A percentile compares a stretch with the other conserved stretches of the same genome.
phyloP scores from a whole-genome alignment of 257 asterid genomes.

The Solanum paucissectum region DNA sequence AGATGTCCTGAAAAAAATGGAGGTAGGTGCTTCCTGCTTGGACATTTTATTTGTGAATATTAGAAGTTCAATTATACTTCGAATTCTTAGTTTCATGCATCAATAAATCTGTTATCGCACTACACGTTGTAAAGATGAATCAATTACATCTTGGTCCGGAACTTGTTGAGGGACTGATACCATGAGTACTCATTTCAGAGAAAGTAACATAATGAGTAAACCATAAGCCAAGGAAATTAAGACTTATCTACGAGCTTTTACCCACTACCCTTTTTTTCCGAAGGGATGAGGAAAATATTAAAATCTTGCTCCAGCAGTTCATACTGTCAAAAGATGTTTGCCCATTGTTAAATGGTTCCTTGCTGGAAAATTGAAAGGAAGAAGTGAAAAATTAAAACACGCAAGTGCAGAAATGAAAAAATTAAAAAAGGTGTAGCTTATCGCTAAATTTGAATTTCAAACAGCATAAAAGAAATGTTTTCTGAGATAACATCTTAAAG shows the following conservation, averaged over 20 bases:
- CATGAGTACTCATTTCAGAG: neutral
- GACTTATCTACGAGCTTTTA: neutral
- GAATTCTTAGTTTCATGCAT: neutral
- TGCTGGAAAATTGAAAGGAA: neutral
- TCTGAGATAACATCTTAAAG: neutral
- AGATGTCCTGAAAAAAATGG: conserved; percentile 90
- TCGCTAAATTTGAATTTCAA: neutral
- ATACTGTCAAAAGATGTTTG: neutral
- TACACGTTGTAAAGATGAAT: neutral
- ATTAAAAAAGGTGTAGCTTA: neutral
- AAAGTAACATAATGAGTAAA: neutral
- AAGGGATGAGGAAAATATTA: neutral
- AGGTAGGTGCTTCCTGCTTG: conserved; percentile 33
- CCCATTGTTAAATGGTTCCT: neutral
- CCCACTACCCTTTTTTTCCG: neutral
- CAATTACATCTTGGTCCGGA: neutral
- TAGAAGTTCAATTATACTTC: neutral
- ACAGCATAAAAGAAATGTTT: neutral
- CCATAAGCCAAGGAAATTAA: neutral
- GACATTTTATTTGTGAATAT: neutral
- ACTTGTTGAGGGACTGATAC: neutral
- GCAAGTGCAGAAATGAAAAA: neutral
- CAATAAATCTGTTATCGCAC: neutral
- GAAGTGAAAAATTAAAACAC: neutral
- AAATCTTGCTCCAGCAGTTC: neutral